Percentiles rank a stretch among this genome's conserved stretches.
Evolutionary conservation across 2,329 filamentous ascomycete genomes (phyloP).

Genomic region (Cladosporium sp.): DNA sequence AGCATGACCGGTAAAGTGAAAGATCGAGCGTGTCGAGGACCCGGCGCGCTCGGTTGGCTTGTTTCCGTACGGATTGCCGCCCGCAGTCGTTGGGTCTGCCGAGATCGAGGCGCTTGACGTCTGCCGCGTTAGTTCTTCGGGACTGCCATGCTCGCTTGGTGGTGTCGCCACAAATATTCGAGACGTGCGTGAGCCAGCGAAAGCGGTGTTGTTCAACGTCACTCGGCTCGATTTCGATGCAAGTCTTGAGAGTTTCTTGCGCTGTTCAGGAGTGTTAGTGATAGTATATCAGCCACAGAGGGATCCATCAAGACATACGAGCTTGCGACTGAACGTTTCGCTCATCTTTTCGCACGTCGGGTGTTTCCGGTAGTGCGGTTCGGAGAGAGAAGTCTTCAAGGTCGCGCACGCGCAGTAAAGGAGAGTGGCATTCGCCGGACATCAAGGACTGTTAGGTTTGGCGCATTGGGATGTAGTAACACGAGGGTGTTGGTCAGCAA

Average conservation of each 20-base stretch:
- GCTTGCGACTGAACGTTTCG: background rate
- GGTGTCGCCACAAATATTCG: background rate
- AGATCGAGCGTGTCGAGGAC: constrained; percentile 11
- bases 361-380: background rate
- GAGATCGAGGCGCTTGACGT: constrained; percentile 2
- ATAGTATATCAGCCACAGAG: background rate
- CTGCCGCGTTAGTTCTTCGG: background rate
- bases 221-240: background rate
- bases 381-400: background rate
- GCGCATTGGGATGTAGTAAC: background rate
- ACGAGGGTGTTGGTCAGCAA: background rate
- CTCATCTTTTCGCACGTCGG: background rate
- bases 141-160: background rate
- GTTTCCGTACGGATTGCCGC: background rate
- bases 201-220: constrained; percentile 2
- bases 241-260: constrained; percentile 10
- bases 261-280: background rate
- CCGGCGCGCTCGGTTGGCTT: constrained; percentile 1
- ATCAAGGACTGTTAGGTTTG: constrained; percentile 1
- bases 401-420: constrained; percentile 4
- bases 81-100: background rate
- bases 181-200: constrained; percentile 12
- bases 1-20: background rate
- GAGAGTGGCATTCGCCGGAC: constrained; percentile 8
- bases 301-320: background rate